Conservation (phyloP, 2,329 filamentous ascomycete species). For the Scleromitrula shiraiana region DNA sequence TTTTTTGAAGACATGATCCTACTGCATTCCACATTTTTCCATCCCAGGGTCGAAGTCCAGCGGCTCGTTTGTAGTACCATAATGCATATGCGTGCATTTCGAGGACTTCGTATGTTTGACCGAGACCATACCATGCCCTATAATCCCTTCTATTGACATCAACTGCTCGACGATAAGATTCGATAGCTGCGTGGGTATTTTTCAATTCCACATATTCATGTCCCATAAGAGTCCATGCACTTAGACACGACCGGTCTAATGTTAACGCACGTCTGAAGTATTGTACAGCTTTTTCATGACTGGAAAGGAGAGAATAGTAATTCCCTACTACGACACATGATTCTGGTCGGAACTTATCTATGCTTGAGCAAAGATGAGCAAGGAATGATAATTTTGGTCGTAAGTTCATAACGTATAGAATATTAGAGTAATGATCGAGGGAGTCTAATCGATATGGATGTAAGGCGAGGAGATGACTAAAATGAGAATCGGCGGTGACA, state of each 20-base stretch:
- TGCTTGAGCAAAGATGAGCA: constrained; percentile 80
- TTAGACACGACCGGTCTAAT: constrained; percentile 81
- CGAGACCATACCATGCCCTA: constrained; percentile 93
- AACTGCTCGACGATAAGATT: constrained; percentile 90
- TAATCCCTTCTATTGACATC: constrained; percentile 96
- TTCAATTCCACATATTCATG: constrained; percentile 99
- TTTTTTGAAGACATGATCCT: constrained; percentile 82
- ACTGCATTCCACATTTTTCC: constrained; percentile 99
- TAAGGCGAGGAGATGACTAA: constrained; percentile 73
- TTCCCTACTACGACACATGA: constrained; percentile 96
- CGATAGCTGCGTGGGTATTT: constrained; percentile 95
- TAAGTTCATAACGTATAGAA: constrained; percentile 85
- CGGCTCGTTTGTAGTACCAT: constrained; percentile 96
- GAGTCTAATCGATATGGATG: constrained; percentile 72
- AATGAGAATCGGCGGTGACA: constrained; percentile 54
- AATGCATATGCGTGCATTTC: constrained; percentile 97
- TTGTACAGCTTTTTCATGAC: constrained; percentile 96
- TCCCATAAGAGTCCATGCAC: constrained; percentile 97
- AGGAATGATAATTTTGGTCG: constrained; percentile 87
- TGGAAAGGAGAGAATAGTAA: constrained; percentile 88
- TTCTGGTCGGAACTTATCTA: constrained; percentile 94
- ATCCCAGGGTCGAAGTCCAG: constrained; percentile 87
- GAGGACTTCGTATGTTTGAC: constrained; percentile 93
- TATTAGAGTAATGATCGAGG: constrained; percentile 94
- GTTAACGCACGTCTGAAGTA: constrained; percentile 93